Evolutionary conservation across 2,329 filamentous ascomycete genomes (phyloP).

Genomic region (Aotearoamyces nothofagi): DNA sequence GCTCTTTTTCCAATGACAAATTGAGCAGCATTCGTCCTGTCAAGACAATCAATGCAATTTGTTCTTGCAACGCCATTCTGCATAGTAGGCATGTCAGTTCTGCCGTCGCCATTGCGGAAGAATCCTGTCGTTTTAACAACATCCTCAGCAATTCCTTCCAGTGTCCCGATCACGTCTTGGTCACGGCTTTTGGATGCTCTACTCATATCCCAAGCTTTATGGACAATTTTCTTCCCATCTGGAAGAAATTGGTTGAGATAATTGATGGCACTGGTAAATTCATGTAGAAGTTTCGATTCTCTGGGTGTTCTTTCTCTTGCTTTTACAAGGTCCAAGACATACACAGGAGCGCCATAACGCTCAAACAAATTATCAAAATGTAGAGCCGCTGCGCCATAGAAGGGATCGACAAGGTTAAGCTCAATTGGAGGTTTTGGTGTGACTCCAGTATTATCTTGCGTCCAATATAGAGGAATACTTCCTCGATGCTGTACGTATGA

Average conservation of each 20-base stretch:
- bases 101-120: conserved; percentile 79
- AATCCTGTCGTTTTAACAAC: conserved; percentile 79
- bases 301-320: conserved; percentile 73
- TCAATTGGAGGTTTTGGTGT: conserved; percentile 95
- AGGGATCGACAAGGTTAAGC: conserved; percentile 88
- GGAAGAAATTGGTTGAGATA: conserved; percentile 95
- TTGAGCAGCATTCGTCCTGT: conserved; percentile 93
- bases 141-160: conserved; percentile 80
- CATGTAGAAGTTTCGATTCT: conserved; percentile 78
- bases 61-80: conserved; percentile 91
- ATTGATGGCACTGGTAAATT: conserved; percentile 74
- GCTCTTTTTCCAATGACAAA: conserved; percentile 95
- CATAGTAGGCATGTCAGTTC: conserved; percentile 47
- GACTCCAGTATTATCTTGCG: conserved; percentile 87
- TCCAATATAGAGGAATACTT: conserved; percentile 95
- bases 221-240: conserved; percentile 68
- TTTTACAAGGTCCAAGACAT: conserved; percentile 85
- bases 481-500: conserved; percentile 95
- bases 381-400: conserved; percentile 81
- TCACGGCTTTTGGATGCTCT: conserved; percentile 82
- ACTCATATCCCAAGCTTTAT: conserved; percentile 98
- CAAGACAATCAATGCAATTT: conserved; percentile 95
- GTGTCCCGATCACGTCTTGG: conserved; percentile 83
- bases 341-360: conserved; percentile 83
- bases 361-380: conserved; percentile 94